Evolutionary conservation across 2,329 filamentous ascomycete species (phyloP), one percentile per base, ranked within the genome.

Genomic region (Aspergillus clavatus): DNA sequence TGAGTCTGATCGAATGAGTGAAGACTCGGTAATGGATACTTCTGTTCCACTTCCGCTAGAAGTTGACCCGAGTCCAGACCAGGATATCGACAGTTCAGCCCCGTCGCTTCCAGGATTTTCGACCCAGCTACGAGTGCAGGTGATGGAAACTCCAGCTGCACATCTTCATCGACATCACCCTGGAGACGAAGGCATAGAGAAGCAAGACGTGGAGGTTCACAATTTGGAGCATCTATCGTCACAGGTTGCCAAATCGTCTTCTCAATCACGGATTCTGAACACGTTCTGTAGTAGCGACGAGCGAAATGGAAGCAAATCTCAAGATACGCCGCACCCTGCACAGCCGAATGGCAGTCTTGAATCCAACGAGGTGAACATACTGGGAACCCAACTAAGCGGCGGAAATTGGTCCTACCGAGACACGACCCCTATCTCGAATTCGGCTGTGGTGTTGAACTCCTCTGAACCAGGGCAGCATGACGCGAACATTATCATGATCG

Each of bases 1-100:
- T 23, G 48, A 54, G 22, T 54, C 50, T 14, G 54, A 55, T 31
- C 41, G 42, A 26, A 55, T 58, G 39, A 62, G 61, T 38, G 60
- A 66, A 5, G 64, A 67, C 5, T 62, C 62, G 5, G 53, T 60
- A 18, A 67, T 69, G 66, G 64, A 67, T 38, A 58, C 57, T 11
- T 60, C 58, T 42, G 49, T 68, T n/a, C 65, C 65, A 16, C 54
- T 50, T 40, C 58, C 62, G 16, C 54, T 68, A 4, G 55, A 51
- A 7, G 48, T 48, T 27, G 50, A 40, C 24, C 47, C 56, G 41
- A 61, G 53, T 44, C 62, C 43, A 5, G 57, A 58, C 33, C 49
- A 53, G 23, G 57, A 52, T 19, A 19, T 52, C 8, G 45, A 39
- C 26, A 61, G 58, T 38, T 59, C 60, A 3, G 52, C 43, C 3